Base-by-base conservation (phyloP, 2,329 filamentous ascomycete genomes). In the Lachnellula suecica region DNA sequence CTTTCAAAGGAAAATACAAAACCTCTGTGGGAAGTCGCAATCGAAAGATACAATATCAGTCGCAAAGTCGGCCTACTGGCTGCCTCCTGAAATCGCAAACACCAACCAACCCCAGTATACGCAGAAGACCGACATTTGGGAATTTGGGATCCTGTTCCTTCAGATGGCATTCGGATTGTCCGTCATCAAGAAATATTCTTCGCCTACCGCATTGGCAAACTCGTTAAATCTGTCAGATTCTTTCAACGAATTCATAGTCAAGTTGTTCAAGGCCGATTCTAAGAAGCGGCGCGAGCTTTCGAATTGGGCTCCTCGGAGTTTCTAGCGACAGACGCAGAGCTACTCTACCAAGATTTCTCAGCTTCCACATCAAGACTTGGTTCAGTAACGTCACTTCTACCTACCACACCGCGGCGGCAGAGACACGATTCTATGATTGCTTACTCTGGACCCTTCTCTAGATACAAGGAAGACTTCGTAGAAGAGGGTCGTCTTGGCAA, bases 121-220 rank as follows among this genome's bases (percentile, higher is more conserved):
- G 1, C 81, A 81, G 63, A 96, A 96, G 68, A 90, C 91, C 0
- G 94, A 97, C 68, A 83, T 97, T 8, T 99, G 94, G 94, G 89
- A 97, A 60, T 84, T 99, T 63, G 94, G 94, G 4, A 83, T 97
- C 25, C 82, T 97, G 4, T 89, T 97, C 62, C 71, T 96, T 35
- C 93, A 99, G 68, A 97, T 97, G 91, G 81, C 94, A 3, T 93
- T 97, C 68, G 94, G 94, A 2, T 77, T 91, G 29, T 84, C 91
- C 59, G 82, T 91, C 6, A 77, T 88, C 17, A 79, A 87, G 53
- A 88, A 85, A 53, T 93, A 94, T 68, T 85, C 85, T 15, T 95
- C 91, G 0, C 92, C 93, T 1, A 82, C 81, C 51, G 82, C 84
- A 38, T 72, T 96, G 47, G 85, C 90, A 66, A 84, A 87, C 11